Evolutionary conservation across 805 yeast species (phyloP), one percentile per base, ranked within the genome.

Genomic region (Wickerhamomyces canadensis): DNA sequence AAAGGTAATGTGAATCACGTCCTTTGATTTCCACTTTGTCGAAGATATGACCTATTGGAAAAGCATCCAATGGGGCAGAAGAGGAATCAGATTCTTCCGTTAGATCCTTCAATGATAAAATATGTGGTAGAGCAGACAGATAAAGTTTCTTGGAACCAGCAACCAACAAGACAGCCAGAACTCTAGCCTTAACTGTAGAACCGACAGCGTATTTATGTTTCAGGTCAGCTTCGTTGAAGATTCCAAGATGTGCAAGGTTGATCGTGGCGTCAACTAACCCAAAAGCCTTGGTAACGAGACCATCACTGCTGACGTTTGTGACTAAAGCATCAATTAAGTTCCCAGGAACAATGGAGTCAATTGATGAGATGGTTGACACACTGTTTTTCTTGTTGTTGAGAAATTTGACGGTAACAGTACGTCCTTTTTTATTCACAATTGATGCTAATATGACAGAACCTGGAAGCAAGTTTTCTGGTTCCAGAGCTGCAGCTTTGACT

Each of bases 311-410:
- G 16, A 78, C 71, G 8, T 76, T 78, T 16, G 81, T 70, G 16
- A 88, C 72, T 21, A 80, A 61, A 6, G 88, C 84, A 41, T 84
- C 87, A 9, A 89, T 86, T 10, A 80, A 53, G 45, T 80, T 74
- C 51, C 98, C 99, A 3, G 99, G 95, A 27, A 84, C 72, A 19
- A 89, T 72, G 4, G 95, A 77, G 51, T 88, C 94, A 16, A 86
- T 65, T 3, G 94, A 77, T 2, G 87, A 70, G 30, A 83, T 78
- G 6, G 82, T 64, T 4, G 75, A 54, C 7, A 75, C 54, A 6
- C 76, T 61, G 17, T 73, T 77, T 39, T 74, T 70, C 37, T 62
- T 59, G 18, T 67, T 57, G 17, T 66, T 55, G 4, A 78, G 72
- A 9, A 65, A 34, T 45, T 71, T 72, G 43, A 81, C 68, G 3